phyloP scores from a whole-genome alignment of 441 rosid species.

The Metrosideros polymorpha region DNA sequence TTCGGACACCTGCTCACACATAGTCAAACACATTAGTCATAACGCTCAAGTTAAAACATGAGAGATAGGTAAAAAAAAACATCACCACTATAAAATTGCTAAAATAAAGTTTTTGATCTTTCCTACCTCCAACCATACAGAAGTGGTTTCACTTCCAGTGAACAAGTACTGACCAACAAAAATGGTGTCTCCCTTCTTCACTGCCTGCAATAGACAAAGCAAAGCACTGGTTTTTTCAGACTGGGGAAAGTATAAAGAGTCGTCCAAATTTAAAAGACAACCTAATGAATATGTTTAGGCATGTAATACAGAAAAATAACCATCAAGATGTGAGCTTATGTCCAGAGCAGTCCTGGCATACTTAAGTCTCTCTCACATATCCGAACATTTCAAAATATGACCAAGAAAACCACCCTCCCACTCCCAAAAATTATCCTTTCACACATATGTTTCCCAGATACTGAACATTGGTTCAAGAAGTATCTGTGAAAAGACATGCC shows the following conservation, averaged over 20 bases:
- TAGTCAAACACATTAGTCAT: slow-evolving; percentile 4
- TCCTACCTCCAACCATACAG: slow-evolving; percentile 96
- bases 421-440: background rate
- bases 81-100: background rate
- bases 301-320: background rate
- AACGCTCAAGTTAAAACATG: background rate
- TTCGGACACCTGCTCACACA: slow-evolving; percentile 57
- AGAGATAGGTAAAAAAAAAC: background rate
- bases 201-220: slow-evolving; percentile 40
- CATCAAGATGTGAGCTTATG: background rate
- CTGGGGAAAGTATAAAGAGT: background rate
- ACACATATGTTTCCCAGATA: background rate
- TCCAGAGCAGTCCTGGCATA: background rate
- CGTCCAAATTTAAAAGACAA: slow-evolving; percentile 6
- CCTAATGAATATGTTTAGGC: background rate
- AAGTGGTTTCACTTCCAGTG: slow-evolving; percentile 97
- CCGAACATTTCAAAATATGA: background rate
- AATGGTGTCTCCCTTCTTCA: slow-evolving; percentile 90
- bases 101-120: background rate
- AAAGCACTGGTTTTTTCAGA: background rate
- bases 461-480: background rate
- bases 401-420: background rate
- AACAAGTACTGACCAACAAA: slow-evolving; percentile 91
- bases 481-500: background rate
- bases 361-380: background rate